These are phyloP conservation scores for Hirschioporus abietinus DNA, from an alignment of 768 basidiomycete genomes.

Conservation along the genomic window DNA sequence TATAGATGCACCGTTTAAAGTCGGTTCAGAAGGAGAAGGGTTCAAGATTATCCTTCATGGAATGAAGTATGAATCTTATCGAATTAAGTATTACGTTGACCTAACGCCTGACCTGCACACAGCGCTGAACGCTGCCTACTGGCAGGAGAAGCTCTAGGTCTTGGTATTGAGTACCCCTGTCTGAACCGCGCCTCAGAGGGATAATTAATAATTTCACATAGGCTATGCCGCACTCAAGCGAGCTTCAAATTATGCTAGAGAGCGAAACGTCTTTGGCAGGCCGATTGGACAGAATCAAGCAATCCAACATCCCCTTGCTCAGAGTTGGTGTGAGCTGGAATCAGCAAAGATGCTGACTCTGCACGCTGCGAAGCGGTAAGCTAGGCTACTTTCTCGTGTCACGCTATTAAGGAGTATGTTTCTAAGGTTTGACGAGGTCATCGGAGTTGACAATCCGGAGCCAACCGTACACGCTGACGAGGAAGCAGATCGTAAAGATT, in stretches of 20 bases:
- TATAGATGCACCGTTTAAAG: neutral
- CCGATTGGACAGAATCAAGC: slow-evolving; percentile 20
- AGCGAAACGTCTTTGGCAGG: slow-evolving; percentile 17
- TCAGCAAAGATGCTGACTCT: slow-evolving; percentile 13
- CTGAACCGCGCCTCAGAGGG: neutral
- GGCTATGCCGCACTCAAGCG: slow-evolving; percentile 17
- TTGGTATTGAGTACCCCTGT: neutral
- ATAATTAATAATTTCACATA: slow-evolving; percentile 4
- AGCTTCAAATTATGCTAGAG: slow-evolving; percentile 16
- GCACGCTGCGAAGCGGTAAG: slow-evolving; percentile 14
- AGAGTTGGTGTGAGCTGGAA: slow-evolving; percentile 17
- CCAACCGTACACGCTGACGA: neutral
- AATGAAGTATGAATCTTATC: slow-evolving; percentile 13
- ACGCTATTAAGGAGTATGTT: neutral
- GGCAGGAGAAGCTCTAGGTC: slow-evolving; percentile 17
- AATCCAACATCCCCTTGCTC: slow-evolving; percentile 20
- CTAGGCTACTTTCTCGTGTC: neutral
- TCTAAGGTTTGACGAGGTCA: neutral
- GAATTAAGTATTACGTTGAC: neutral
- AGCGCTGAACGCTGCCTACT: slow-evolving; percentile 18
- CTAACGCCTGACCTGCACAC: neutral
- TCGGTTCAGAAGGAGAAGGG: slow-evolving; percentile 18
- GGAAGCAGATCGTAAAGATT: neutral
- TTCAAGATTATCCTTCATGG: slow-evolving; percentile 20
- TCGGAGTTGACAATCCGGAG: neutral